Conservation (phyloP, 371 early-diverging fungal genomes). For the Mucor plumbeus region DNA sequence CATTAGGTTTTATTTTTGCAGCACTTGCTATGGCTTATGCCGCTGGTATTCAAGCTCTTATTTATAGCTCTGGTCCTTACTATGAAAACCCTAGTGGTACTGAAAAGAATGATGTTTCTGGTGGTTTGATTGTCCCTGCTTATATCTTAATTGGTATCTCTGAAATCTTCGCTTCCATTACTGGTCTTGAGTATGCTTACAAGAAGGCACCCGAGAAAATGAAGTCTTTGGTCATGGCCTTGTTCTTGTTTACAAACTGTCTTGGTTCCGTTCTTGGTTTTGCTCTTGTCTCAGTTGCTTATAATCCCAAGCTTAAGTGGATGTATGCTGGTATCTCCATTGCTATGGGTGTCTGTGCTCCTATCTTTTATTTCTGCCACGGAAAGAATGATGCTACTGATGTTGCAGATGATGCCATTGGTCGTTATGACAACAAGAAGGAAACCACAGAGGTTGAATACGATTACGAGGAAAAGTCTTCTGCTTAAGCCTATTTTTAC, state of each 20-base stretch:
- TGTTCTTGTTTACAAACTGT: conserved; percentile 74
- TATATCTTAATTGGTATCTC: conserved; percentile 73
- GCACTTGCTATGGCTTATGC: conserved; percentile 73
- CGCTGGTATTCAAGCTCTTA: conserved; percentile 69
- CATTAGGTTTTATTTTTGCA: conserved; percentile 70
- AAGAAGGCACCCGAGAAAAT: conserved; percentile 73
- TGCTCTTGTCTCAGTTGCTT: conserved; percentile 67
- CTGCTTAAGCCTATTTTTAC: conserved; percentile 47
- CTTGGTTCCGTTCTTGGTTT: conserved; percentile 71
- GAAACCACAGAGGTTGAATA: conserved; percentile 11
- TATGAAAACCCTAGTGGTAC: conserved; percentile 39
- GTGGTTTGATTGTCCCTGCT: conserved; percentile 71
- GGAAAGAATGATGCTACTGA: conserved; percentile 37
- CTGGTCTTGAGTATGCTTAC: conserved; percentile 83
- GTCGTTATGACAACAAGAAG: conserved; percentile 15
- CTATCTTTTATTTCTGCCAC: conserved; percentile 35
- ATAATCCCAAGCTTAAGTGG: conserved; percentile 70
- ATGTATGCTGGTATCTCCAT: conserved; percentile 63
- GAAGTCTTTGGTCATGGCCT: conserved; percentile 78
- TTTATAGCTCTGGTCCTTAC: conserved; percentile 54
- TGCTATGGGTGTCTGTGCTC: conserved; percentile 31
- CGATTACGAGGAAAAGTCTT: conserved; percentile 20
- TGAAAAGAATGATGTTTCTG: conserved; percentile 57
- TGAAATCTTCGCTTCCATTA: conserved; percentile 81
- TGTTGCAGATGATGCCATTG: conserved; percentile 40